Evolutionary conservation across 805 yeast genomes (phyloP).

Genomic region (Saturnispora bothae): DNA sequence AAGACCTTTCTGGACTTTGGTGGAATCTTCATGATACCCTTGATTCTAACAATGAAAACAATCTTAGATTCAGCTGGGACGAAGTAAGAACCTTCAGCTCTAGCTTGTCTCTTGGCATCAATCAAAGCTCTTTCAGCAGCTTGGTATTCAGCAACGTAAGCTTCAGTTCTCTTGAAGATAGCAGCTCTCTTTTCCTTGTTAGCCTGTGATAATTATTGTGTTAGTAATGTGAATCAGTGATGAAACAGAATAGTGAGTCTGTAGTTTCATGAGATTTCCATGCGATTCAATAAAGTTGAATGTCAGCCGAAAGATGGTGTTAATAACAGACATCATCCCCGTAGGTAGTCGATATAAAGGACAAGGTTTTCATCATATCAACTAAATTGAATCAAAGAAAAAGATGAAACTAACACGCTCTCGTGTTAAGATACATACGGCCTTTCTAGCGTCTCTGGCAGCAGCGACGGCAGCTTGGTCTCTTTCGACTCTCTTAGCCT

Average conservation of each 20-base stretch:
- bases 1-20: conserved; percentile 99
- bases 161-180: conserved; percentile 83
- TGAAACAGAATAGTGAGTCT: no score
- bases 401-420: neutral
- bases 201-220: conserved; percentile 24
- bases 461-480: conserved; percentile 69
- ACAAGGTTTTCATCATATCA: conserved; percentile 38
- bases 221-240: conserved; percentile 19
- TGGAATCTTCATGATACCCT: conserved; percentile 98
- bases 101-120: conserved; percentile 86
- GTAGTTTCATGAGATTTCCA: no score
- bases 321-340: conserved; percentile 61
- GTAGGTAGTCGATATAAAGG: conserved; percentile 47
- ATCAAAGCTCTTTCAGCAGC: conserved; percentile 83
- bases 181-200: conserved; percentile 38
- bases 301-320: conserved; percentile 72
- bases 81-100: conserved; percentile 88
- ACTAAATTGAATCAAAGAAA: neutral
- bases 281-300: no score
- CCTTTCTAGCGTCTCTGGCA: conserved; percentile 66
- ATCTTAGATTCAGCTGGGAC: conserved; percentile 92
- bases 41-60: conserved; percentile 94
- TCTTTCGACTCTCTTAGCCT: conserved; percentile 70
- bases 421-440: conserved; percentile 73
- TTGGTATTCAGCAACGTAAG: conserved; percentile 90